Evolutionary conservation across 148 eudicot genomes (phyloP), one percentile per base, ranked within the genome.

Genomic region (Rhododendron ovatum): DNA sequence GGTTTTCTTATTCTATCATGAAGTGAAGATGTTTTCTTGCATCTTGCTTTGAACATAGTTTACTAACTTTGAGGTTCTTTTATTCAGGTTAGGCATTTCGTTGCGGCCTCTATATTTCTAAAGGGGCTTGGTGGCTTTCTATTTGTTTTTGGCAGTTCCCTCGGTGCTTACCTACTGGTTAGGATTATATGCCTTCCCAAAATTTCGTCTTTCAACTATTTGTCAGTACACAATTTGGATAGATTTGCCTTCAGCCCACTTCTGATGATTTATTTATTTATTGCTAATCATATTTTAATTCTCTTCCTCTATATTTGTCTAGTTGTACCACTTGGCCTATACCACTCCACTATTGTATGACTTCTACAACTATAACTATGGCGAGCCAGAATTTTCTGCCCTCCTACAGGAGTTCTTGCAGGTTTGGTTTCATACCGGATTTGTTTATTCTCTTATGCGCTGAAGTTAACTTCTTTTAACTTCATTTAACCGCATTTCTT

Each of bases 91-190:
- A 94, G 85, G 88, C 91, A 90, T 82, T 35, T 95, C 51, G 93
- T 94, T 85, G 94, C 92, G 2, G 89, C 87, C n/a, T 90, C 92
- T 24, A 85, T 95, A 57, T 88, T 77, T 26, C 67, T 94, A 33
- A 94, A 95, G 85, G 97, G 93, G 18, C 69, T 94, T 45, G 98
- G 98, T 26, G 94, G 98, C 24, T 63, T 93, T 17, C 90, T 95
- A 41, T 94, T 95, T 84, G 90, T 95, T 15, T 89, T 92, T 78
- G 98, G 98, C 86, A 94, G 94, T 89, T 80, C 91, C 71, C 85
- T 92, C 39, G 98, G 98, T 15, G 96, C 97, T 84, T 93, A 89
- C 88, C 88, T 95, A 75, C 91, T 95, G 95, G 98, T 95, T 80
- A 87, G 91, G 12, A 67, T 43, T 84, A 78, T 50, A 37, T 24